Evolutionary conservation across 106 monocot genomes (phyloP), one percentile per base, ranked within the genome.

Genomic region (Chionographis japonica): DNA sequence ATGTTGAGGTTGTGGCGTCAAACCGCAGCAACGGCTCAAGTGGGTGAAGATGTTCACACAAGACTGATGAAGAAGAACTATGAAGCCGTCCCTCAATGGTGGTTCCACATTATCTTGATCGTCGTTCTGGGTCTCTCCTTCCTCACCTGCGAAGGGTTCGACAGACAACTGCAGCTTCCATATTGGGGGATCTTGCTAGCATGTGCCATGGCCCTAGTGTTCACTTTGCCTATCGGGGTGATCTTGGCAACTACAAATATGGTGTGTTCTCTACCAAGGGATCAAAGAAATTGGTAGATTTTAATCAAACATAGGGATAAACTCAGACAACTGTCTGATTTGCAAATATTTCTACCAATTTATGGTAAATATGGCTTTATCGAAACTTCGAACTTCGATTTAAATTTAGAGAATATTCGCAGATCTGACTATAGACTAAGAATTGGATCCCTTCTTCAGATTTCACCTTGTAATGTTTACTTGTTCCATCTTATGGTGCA

Each of bases 21-120:
- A 46, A 46, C 46, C 0, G 46, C 46, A 10, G 9, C 46, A 2
- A 46, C 46, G 9, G 9, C 5, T 46, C 5, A 46, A 50, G 51
- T 10, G 27, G 35, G 20, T 63, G 18, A 1, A 35, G 65, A 66
- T 14, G 20, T 66, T 4, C 65, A 66, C 36, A 51, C 65, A 12
- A 52, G 52, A 37, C 5, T 66, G n/a, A 66, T 66, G 65, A 63
- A 43, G 27, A 55, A 54, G 38, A 66, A 66, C 17, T 68, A 68
- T 49, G 17, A 38, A 2, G 1, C 37, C 2, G 55, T 68, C 3
- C 67, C 67, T 37, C 54, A 54, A 15, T 68, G 67, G 67, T 68
- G 67, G 67, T 68, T 68, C 16, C 13, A 18, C 16, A 4, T 51
- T 6, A 17, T 65, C 50, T 14, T 65, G 20, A 4, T 65, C 16